Base-by-base conservation (phyloP, 2,329 filamentous ascomycete species). In the Colletotrichum endophyticum region DNA sequence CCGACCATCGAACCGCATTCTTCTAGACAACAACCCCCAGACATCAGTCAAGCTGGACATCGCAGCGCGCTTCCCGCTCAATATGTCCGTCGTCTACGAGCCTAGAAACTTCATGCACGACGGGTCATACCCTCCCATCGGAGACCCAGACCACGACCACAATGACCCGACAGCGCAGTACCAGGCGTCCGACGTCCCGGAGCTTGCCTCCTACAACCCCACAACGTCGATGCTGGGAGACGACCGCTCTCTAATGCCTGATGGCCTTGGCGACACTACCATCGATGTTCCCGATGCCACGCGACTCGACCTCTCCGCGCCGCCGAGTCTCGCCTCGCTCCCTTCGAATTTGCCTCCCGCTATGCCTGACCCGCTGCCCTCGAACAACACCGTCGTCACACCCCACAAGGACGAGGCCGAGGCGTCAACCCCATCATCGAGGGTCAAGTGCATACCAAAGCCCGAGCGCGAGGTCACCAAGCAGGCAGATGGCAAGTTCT, bases 401-500 rank as follows among this genome's bases (percentile, higher is more conserved):
- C 32, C 53, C 34, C 67, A 44, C 67, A 78, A 75, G 68, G 73
- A 78, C 57, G 64, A 76, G 34, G 66, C 73, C 53, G 66, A 76
- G 75, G 63, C 71, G 39, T 66, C 67, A 67, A 78, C 72, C 15
- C 66, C 79, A 12, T 78, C 80, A 1, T 80, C 83, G 9, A 88
- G 90, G 28, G 84, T 86, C 78, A 91, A 91, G 82, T 84, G 89
- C 5, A 90, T 93, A 16, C 85, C 88, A 5, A 93, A 93, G 80
- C 92, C 92, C 0, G 88, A 91, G 34, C 89, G 92, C 36, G 85
- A 89, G 53, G 88, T 89, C 0, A 85, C 85, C 6, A 92, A 92
- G 84, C 95, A 95, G 79, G 83, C 87, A 1, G 90, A 95, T 28
- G 94, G 94, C n/a, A 93, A 95, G 81, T 97, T 93, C 80, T 90